Evolutionary conservation across 1,284 basidiomycete species (phyloP), one percentile per base, ranked within the genome.

Genomic region (Singerocomus rubriflavus): DNA sequence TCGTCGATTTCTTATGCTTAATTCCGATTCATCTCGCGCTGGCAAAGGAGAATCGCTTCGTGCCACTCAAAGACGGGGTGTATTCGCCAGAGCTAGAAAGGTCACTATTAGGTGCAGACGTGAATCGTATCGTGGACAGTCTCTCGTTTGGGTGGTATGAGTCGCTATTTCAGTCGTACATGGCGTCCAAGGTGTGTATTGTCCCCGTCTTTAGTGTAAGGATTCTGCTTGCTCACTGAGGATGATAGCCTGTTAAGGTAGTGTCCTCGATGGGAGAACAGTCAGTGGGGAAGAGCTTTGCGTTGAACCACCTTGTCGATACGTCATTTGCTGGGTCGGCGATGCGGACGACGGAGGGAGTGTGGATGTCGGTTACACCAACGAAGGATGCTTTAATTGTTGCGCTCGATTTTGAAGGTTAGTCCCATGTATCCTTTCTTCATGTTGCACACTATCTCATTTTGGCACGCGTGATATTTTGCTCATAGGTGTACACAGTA

Each of bases 211-310:
- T 29, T 16, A 0, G 0, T 16, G 7, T 4, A 2, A 2, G 21
- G 4, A 6, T 1, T 4, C 10, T 3, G 1, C 10, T 38, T 33
- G 21, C 42, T 60, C 10, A 51, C 12, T 39, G 0, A 3, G 27
- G n/a, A 32, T 21, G 25, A 27, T 51, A 83, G 81, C 79, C 80
- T 1, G 81, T 84, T 9, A 77, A 73, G 54, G 82, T 84, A 1
- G 79, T 84, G 0, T 81, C 81, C 0, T 84, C 82, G 0, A 82
- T 84, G 82, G 82, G 81, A 65, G 81, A 84, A 58, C 82, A 84
- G 58, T 82, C 80, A 0, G 82, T 85, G 0, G 82, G 82, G 0
- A 84, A 84, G 57, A 80, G 77, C 49, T 84, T 78, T 53, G 70
- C 78, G 0, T 62, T 84, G 11, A 85, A 85, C 40, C 83, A 85